Conservation (phyloP, 2,329 filamentous ascomycete genomes). For the Dactylellina haptotyla region DNA sequence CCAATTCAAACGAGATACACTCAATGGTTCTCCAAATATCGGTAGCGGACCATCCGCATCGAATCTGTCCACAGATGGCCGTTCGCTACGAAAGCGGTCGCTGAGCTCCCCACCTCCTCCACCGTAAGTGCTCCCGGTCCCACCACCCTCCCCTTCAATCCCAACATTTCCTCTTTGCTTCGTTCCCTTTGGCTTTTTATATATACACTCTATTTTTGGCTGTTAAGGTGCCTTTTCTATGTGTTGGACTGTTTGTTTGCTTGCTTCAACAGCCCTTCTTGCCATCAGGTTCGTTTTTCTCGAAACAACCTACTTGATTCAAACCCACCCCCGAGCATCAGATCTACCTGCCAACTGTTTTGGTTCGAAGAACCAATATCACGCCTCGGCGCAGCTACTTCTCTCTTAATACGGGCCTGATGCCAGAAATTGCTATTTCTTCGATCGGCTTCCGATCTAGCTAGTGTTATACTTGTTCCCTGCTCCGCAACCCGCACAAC, state of each 20-base stretch:
- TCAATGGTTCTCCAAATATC: conserved; percentile 35
- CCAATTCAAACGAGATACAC: conserved; percentile 46
- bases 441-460: neutral
- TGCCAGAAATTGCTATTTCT: neutral
- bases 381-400: neutral
- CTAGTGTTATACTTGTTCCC: neutral
- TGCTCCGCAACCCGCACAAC: neutral
- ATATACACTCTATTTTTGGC: too few relatives aligned
- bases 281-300: too few relatives aligned
- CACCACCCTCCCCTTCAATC: neutral
- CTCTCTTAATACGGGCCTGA: neutral
- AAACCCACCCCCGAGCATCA: too few relatives aligned
- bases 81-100: conserved; percentile 53
- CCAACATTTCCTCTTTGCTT: neutral
- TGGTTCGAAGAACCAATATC: neutral
- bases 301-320: too few relatives aligned
- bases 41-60: conserved; percentile 40
- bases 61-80: conserved; percentile 20
- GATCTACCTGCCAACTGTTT: too few relatives aligned
- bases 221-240: too few relatives aligned
- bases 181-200: conserved; percentile 7
- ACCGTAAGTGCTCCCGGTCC: conserved; percentile 55
- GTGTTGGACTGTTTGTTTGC: too few relatives aligned
- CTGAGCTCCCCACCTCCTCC: conserved; percentile 58
- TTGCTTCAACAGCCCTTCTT: too few relatives aligned